Conservation (phyloP, 2,329 filamentous ascomycete genomes). For the Pyrenochaeta sp. region DNA sequence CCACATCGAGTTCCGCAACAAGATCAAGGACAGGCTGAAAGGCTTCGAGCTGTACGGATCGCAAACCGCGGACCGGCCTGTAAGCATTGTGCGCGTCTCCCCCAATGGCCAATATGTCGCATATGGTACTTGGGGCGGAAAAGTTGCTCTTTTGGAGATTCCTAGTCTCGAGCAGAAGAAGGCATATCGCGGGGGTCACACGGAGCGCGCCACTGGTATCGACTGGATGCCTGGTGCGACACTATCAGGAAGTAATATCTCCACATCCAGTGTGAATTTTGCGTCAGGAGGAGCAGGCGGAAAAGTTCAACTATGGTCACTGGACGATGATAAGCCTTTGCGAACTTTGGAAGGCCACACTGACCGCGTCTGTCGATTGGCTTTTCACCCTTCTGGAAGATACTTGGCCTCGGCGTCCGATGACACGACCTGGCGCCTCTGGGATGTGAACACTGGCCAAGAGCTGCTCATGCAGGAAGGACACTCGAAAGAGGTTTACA, state of each 20-base stretch:
- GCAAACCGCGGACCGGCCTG: constrained; percentile 88
- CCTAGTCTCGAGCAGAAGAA: constrained; percentile 81
- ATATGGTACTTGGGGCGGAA: constrained; percentile 91
- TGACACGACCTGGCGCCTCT: constrained; percentile 95
- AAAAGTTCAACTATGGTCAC: constrained; percentile 87
- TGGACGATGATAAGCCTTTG: constrained; percentile 84
- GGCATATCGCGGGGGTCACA: constrained; percentile 80
- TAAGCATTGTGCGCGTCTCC: constrained; percentile 91
- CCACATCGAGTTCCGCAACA: constrained; percentile 91
- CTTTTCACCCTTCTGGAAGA: constrained; percentile 90
- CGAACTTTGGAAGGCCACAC: constrained; percentile 84
- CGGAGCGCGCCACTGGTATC: constrained; percentile 86
- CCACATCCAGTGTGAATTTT: constrained; percentile 78
- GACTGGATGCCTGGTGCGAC: constrained; percentile 90
- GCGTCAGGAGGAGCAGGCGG: constrained; percentile 91
- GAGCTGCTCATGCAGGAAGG: constrained; percentile 92
- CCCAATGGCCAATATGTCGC: constrained; percentile 85
- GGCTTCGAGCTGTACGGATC: constrained; percentile 92
- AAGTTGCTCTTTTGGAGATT: constrained; percentile 84
- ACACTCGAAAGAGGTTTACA: constrained; percentile 91
- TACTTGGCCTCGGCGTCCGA: constrained; percentile 94
- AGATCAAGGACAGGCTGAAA: constrained; percentile 81
- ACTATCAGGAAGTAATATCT: constrained; percentile 73
- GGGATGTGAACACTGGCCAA: constrained; percentile 87
- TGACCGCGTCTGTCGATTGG: constrained; percentile 87